Conservation (phyloP, 352 stramenopile genomes). For the Globisporangium spinosum region DNA sequence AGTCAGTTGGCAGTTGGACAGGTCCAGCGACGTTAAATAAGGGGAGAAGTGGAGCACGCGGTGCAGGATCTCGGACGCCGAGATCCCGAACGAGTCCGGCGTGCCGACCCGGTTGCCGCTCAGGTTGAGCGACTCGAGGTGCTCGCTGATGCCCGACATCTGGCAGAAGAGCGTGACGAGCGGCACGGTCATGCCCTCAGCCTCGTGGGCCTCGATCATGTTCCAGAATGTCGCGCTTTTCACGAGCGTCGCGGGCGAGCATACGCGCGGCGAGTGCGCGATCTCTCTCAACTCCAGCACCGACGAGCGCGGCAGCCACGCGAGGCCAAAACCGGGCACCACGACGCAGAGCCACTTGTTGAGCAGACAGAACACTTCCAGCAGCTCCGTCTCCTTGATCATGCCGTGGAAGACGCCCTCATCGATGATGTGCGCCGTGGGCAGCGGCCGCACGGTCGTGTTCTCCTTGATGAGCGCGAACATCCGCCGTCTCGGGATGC, state of each 20-base stretch:
- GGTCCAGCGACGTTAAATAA: slow-evolving; percentile 47
- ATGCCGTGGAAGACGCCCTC: slow-evolving; percentile 40
- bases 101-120: slow-evolving; percentile 58
- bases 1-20: slow-evolving; percentile 43
- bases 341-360: slow-evolving; percentile 56
- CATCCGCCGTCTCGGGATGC: slow-evolving; percentile 39
- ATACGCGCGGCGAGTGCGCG: slow-evolving; percentile 45
- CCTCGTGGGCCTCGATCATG: slow-evolving; percentile 48
- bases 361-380: slow-evolving; percentile 53
- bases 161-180: slow-evolving; percentile 51
- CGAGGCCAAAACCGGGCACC: slow-evolving; percentile 51
- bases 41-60: slow-evolving; percentile 56
- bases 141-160: slow-evolving; percentile 49
- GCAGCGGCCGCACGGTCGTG: slow-evolving; percentile 39
- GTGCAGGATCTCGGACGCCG: slow-evolving; percentile 43
- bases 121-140: slow-evolving; percentile 51
- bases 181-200: slow-evolving; percentile 45
- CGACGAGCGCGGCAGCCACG: slow-evolving; percentile 42
- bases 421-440: slow-evolving; percentile 39
- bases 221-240: slow-evolving; percentile 43
- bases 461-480: slow-evolving; percentile 47
- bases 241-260: slow-evolving; percentile 41
- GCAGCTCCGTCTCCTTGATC: slow-evolving; percentile 36
- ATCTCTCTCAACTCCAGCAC: slow-evolving; percentile 50
- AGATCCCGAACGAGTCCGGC: slow-evolving; percentile 49